These are phyloP conservation scores for Chalciporus pseudorubinellus DNA, from an alignment of 768 basidiomycete species.

Conservation along the genomic window DNA sequence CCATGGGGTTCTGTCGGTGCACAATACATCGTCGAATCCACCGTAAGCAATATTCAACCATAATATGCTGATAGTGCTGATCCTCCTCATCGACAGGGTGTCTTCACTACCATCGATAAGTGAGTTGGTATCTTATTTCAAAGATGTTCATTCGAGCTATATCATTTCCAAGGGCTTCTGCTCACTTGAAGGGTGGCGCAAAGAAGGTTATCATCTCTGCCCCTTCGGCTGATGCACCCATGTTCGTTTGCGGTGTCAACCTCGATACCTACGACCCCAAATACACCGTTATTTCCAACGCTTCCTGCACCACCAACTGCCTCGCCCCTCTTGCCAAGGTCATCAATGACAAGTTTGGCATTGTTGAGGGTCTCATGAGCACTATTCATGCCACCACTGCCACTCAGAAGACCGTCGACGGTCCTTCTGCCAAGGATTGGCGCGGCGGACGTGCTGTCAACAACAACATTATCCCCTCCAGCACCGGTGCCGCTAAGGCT, in stretches of 20 bases:
- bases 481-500: slow-evolving; percentile 98
- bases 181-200: slow-evolving; percentile 96
- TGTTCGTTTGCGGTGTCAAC: slow-evolving; percentile 96
- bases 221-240: slow-evolving; percentile 94
- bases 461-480: slow-evolving; percentile 99
- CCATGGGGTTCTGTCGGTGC: slow-evolving; percentile 80
- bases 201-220: slow-evolving; percentile 99
- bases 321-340: slow-evolving; percentile 99
- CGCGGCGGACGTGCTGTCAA: slow-evolving; percentile 93
- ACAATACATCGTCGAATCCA: slow-evolving; percentile 94
- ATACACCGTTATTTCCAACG: slow-evolving; percentile 95
- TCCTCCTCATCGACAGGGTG: slow-evolving; percentile 53
- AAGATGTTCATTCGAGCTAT: slow-evolving; percentile 4
- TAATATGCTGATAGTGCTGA: background rate
- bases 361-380: slow-evolving; percentile 97
- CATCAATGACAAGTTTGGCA: slow-evolving; percentile 94
- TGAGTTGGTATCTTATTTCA: slow-evolving; percentile 27
- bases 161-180: slow-evolving; percentile 59
- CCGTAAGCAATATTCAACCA: slow-evolving; percentile 47
- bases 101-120: slow-evolving; percentile 96
- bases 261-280: slow-evolving; percentile 87
- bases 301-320: slow-evolving; percentile 99
- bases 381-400: slow-evolving; percentile 97
- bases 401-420: slow-evolving; percentile 94
- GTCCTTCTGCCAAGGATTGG: slow-evolving; percentile 95